phyloP scores from a whole-genome alignment of 2,329 filamentous ascomycete species.

The Helotiales sp. region DNA sequence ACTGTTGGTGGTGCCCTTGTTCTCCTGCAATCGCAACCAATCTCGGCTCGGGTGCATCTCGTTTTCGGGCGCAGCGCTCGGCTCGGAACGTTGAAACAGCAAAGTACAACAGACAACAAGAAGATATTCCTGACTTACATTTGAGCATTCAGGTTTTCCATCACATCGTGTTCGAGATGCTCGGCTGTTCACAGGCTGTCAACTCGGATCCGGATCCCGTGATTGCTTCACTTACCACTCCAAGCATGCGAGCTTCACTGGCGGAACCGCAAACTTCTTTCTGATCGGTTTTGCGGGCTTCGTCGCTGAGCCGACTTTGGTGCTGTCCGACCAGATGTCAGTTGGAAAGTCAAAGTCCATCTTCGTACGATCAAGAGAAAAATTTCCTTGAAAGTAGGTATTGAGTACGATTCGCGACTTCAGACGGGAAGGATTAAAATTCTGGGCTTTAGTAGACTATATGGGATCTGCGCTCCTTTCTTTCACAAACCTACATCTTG shows the following conservation, averaged over 20 bases:
- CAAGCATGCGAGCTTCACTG: constrained; percentile 56
- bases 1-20: too few species aligned
- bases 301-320: constrained; percentile 8
- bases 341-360: constrained; percentile 16
- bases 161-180: constrained; percentile 54
- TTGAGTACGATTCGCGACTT: too few species aligned
- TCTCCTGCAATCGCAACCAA: too few species aligned
- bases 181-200: constrained; percentile 43
- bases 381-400: background rate
- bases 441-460: constrained; percentile 2
- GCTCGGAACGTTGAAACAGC: too few species aligned
- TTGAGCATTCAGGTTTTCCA: constrained; percentile 50
- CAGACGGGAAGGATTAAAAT: too few species aligned
- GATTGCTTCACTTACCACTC: constrained; percentile 49
- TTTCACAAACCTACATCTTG: constrained; percentile 15
- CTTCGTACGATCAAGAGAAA: background rate
- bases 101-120: too few species aligned
- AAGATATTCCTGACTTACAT: constrained; percentile 46
- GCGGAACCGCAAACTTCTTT: constrained; percentile 46
- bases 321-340: constrained; percentile 11
- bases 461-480: constrained; percentile 1
- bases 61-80: too few species aligned
- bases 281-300: constrained; percentile 29
- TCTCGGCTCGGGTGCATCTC: too few species aligned
- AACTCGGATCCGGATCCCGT: background rate